Conservation (phyloP, 768 basidiomycete genomes). For the Mycena olivaceomarginata region DNA sequence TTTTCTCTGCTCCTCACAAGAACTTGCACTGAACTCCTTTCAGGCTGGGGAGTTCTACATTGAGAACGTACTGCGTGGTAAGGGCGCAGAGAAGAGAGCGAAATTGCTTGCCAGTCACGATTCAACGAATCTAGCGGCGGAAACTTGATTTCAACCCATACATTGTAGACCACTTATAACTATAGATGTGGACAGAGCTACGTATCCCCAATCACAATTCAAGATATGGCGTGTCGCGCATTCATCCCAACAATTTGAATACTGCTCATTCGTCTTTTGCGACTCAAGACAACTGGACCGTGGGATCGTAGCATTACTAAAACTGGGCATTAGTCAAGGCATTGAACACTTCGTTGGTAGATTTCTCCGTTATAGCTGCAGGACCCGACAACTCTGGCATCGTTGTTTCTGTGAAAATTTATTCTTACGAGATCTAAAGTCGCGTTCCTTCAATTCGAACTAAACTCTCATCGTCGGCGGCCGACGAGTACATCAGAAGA, state of each 20-base stretch:
- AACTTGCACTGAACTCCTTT: slow-evolving; percentile 3
- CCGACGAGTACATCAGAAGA: too few relatives aligned
- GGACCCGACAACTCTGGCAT: too few relatives aligned
- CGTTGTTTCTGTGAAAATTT: too few relatives aligned
- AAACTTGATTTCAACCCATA: slow-evolving; percentile 15
- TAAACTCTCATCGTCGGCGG: too few relatives aligned
- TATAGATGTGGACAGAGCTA: background rate
- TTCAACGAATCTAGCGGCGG: slow-evolving; percentile 13
- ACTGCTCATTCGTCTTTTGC: too few relatives aligned
- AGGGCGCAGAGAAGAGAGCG: slow-evolving; percentile 65
- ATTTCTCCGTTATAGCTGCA: too few relatives aligned
- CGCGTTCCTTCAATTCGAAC: too few relatives aligned
- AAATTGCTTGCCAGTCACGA: slow-evolving; percentile 50
- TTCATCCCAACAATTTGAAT: too few relatives aligned
- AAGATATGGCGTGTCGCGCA: too few relatives aligned
- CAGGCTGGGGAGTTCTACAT: slow-evolving; percentile 98
- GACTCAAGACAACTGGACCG: too few relatives aligned
- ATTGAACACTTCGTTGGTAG: background rate
- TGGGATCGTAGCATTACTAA: background rate
- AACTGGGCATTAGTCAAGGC: background rate
- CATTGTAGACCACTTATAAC: background rate
- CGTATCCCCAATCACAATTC: too few relatives aligned
- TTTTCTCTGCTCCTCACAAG: background rate
- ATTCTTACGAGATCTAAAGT: too few relatives aligned
- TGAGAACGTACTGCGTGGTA: slow-evolving; percentile 89